Percentiles rank a stretch among this genome's conserved stretches.
phyloP scores from a whole-genome alignment of 176 grass and related monocot genomes.

The Triticum monococcum region DNA sequence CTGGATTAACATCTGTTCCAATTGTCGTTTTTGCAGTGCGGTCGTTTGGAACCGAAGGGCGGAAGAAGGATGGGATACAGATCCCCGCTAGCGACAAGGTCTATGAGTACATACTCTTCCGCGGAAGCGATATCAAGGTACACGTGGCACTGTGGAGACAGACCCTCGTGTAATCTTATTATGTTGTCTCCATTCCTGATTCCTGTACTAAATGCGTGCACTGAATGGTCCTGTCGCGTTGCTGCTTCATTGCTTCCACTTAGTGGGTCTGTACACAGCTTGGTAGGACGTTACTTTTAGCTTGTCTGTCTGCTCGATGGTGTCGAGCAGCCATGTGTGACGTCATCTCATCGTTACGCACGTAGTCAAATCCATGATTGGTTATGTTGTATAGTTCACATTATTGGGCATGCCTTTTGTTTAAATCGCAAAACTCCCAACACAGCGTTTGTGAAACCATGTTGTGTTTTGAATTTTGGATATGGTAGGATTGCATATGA shows the following conservation, averaged over 20 bases:
- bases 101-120: conserved; percentile 84
- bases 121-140: conserved; percentile 91
- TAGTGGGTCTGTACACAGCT: background rate
- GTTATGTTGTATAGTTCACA: background rate
- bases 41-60: conserved; percentile 87
- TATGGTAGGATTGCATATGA: background rate
- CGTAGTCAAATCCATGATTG: background rate
- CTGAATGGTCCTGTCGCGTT: background rate
- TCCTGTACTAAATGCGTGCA: background rate
- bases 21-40: conserved; percentile 45
- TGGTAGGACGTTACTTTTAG: background rate
- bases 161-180: too few relatives aligned
- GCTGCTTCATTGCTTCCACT: background rate
- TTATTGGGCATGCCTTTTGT: background rate
- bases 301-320: background rate
- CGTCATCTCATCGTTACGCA: background rate
- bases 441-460: background rate
- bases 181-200: background rate
- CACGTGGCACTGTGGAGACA: background rate
- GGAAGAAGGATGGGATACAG: conserved; percentile 80
- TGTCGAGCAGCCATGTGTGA: background rate
- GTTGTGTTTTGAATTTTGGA: background rate
- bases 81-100: conserved; percentile 69
- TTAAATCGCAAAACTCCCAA: background rate
- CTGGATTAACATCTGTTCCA: too few relatives aligned